A percentile compares a stretch with the other conserved stretches of the same genome.
phyloP scores from a whole-genome alignment of 805 yeast genomes.

The Candida khao-thaluensis region DNA sequence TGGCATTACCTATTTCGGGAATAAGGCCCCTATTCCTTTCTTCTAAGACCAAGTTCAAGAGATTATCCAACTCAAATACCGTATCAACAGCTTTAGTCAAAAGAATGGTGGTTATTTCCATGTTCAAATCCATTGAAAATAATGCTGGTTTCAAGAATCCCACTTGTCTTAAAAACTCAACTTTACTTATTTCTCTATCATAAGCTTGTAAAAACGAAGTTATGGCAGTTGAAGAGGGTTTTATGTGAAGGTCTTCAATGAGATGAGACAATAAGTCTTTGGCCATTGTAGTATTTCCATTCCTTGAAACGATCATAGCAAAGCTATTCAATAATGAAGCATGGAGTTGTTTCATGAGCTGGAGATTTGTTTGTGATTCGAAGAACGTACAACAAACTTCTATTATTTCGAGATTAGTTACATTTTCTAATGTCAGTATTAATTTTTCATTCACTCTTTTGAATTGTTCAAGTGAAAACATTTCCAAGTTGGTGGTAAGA shows the following conservation, averaged over 20 bases:
- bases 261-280: slow-evolving; percentile 2
- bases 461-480: neutral
- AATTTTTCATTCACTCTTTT: slow-evolving; percentile 7
- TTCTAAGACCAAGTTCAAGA: slow-evolving; percentile 6
- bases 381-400: slow-evolving; percentile 1
- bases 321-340: slow-evolving; percentile 5
- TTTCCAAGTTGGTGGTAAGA: neutral
- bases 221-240: slow-evolving; percentile 9
- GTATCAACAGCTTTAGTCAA: slow-evolving; percentile 6
- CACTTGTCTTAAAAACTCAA: slow-evolving; percentile 12
- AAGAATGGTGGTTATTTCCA: neutral
- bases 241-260: neutral
- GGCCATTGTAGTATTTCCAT: slow-evolving; percentile 1
- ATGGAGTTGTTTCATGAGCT: slow-evolving; percentile 2
- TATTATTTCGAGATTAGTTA: neutral
- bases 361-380: neutral
- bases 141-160: slow-evolving; percentile 12
- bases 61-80: slow-evolving; percentile 12
- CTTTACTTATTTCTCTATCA: neutral
- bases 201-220: slow-evolving; percentile 7
- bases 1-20: slow-evolving; percentile 16
- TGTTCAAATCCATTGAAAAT: slow-evolving; percentile 2
- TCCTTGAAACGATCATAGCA: neutral
- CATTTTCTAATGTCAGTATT: neutral
- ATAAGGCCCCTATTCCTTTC: slow-evolving; percentile 6